Percentiles rank a stretch among this genome's conserved stretches.
Conservation (phyloP, 306 rosid genomes). For the Quillaja saponaria region DNA sequence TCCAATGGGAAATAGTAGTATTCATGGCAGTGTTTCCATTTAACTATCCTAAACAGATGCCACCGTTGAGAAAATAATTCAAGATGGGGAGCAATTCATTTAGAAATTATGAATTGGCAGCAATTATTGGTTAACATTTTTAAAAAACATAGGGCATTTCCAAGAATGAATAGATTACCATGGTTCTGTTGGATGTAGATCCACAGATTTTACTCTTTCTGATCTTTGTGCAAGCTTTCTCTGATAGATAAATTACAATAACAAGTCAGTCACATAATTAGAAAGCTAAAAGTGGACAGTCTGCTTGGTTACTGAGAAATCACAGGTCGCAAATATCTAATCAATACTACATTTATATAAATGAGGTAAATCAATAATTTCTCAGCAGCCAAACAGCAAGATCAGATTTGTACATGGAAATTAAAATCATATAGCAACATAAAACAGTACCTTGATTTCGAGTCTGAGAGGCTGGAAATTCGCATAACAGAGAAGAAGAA, state of each 20-base stretch:
- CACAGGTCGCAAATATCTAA: neutral
- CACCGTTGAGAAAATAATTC: conserved; percentile 22
- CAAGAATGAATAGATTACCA: conserved; percentile 62
- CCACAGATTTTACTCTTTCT: conserved; percentile 91
- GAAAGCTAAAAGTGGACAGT: conserved; percentile 15
- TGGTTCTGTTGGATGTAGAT: conserved; percentile 99
- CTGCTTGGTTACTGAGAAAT: conserved; percentile 23
- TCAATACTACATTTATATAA: neutral
- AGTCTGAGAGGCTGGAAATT: conserved; percentile 96
- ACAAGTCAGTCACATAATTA: conserved; percentile 28
- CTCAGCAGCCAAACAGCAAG: neutral
- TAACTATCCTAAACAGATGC: conserved; percentile 24
- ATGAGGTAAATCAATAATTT: neutral
- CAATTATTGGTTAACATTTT: conserved; percentile 19
- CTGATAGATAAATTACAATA: conserved; percentile 34
- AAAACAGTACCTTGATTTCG: conserved; percentile 82
- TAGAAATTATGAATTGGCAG: conserved; percentile 8
- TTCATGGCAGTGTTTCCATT: neutral
- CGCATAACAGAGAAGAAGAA: conserved; percentile 34
- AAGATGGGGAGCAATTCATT: conserved; percentile 1
- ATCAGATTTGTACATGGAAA: conserved; percentile 23
- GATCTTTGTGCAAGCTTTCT: conserved; percentile 69
- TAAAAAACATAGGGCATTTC: conserved; percentile 3
- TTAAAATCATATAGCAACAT: conserved; percentile 8
- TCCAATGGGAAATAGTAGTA: conserved; percentile 20